phyloP scores from a whole-genome alignment of 257 asterid species.

The Asclepias syriaca region DNA sequence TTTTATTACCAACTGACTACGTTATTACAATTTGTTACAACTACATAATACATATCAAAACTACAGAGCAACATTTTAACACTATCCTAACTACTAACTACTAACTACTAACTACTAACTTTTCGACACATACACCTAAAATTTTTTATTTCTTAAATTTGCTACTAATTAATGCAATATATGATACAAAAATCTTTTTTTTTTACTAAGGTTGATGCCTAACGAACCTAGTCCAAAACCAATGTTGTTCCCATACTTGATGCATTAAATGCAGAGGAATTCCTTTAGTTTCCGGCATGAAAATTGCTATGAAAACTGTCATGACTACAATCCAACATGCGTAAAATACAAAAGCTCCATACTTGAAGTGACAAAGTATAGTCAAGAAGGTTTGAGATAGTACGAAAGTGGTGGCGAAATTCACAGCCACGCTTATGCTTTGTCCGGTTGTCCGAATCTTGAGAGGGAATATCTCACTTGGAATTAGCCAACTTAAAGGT shows the following conservation, averaged over 20 bases:
- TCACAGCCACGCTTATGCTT: constrained; percentile 19
- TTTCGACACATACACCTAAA: too few relatives aligned
- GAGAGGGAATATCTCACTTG: constrained; percentile 21
- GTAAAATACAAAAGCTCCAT: constrained; percentile 16
- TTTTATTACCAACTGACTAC: too few relatives aligned
- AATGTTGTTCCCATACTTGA: constrained; percentile 15
- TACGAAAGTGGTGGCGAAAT: constrained; percentile 8
- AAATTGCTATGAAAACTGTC: constrained; percentile 10
- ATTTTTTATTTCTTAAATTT: too few relatives aligned
- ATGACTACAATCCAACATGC: constrained; percentile 11
- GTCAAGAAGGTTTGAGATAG: constrained; percentile 15
- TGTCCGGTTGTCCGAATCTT: constrained; percentile 19
- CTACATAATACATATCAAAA: too few relatives aligned
- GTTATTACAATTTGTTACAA: too few relatives aligned
- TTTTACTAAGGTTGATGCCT: neutral
- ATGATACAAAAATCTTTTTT: neutral
- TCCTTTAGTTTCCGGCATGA: constrained; percentile 23
- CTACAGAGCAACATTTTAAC: too few relatives aligned
- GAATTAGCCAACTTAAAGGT: constrained; percentile 11
- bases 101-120: too few relatives aligned
- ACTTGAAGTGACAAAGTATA: constrained; percentile 12
- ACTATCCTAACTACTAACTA: too few relatives aligned
- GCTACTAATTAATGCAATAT: too few relatives aligned
- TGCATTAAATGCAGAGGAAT: constrained; percentile 15
- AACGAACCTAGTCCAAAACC: constrained; percentile 20